phyloP scores from a whole-genome alignment of 768 basidiomycete genomes.

The Suillus ampliporus region DNA sequence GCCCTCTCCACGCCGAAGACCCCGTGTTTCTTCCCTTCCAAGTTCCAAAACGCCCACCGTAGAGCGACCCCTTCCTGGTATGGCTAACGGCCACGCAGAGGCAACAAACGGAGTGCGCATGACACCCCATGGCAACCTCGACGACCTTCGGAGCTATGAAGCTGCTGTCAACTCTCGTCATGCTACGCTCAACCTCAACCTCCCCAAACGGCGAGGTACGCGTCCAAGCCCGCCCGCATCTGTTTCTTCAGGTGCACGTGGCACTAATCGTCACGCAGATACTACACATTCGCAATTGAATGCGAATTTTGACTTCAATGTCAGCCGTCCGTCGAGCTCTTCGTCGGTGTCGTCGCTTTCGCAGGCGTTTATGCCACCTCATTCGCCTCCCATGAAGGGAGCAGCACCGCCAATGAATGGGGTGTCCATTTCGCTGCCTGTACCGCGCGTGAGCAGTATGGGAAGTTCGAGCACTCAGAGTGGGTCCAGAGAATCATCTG shows the following conservation, averaged over 20 bases:
- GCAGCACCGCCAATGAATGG: conserved; percentile 32
- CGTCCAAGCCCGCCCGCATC: conserved; percentile 27
- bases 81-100: conserved; percentile 22
- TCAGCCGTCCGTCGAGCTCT: conserved; percentile 45
- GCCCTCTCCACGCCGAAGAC: conserved; percentile 44
- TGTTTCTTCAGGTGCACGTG: conserved; percentile 7
- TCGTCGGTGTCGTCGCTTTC: conserved; percentile 46
- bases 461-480: conserved; percentile 23
- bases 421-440: conserved; percentile 40
- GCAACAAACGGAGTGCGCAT: conserved; percentile 40
- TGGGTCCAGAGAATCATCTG: conserved; percentile 38
- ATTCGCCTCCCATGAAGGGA: conserved; percentile 23
- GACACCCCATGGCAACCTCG: conserved; percentile 51
- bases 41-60: conserved; percentile 67
- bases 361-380: conserved; percentile 40
- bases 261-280: conserved; percentile 6
- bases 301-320: conserved; percentile 24
- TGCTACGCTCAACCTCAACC: conserved; percentile 61
- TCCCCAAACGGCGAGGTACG: conserved; percentile 47
- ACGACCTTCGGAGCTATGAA: conserved; percentile 75
- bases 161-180: conserved; percentile 76
- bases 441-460: conserved; percentile 25
- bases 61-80: conserved; percentile 26
- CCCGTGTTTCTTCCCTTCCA: conserved; percentile 70
- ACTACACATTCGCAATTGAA: conserved; percentile 7